Evolutionary conservation across 129 eudicot genomes (phyloP).

Genomic region (Scalesia atractyloides): DNA sequence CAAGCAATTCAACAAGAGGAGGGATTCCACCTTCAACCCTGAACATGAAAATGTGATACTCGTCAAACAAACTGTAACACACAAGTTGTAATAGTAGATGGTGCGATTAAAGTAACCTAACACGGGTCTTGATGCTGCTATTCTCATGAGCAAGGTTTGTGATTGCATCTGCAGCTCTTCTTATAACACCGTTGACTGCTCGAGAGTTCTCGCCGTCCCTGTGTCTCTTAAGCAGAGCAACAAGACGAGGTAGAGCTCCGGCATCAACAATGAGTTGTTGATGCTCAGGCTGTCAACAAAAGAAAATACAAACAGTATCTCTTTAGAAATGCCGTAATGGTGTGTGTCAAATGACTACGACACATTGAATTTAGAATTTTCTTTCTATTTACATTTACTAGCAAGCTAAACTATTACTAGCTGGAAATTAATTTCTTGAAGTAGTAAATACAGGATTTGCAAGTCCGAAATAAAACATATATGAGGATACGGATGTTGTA

Average conservation of each 20-base stretch:
- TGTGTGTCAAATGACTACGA: no score
- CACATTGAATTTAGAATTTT: neutral
- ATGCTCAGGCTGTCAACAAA: conserved; percentile 75
- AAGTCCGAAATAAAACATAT: neutral
- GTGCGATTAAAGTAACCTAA: conserved; percentile 51
- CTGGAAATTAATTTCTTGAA: conserved; percentile 8
- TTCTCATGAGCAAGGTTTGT: conserved; percentile 94
- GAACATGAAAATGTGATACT: conserved; percentile 8
- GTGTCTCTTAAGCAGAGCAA: conserved; percentile 64
- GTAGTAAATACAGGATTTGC: conserved; percentile 3
- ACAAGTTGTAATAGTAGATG: conserved; percentile 1
- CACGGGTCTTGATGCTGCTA: conserved; percentile 70
- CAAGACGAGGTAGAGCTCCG: conserved; percentile 82
- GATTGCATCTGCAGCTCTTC: conserved; percentile 90
- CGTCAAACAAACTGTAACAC: conserved; percentile 15
- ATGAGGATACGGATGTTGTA: neutral
- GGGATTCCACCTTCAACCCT: conserved; percentile 95
- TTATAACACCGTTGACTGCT: conserved; percentile 67
- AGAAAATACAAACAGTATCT: conserved; percentile 12
- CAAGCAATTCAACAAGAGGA: conserved; percentile 90
- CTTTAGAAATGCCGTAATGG: conserved; percentile 14
- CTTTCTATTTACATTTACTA: conserved; percentile 6
- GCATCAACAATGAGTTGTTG: conserved; percentile 88
- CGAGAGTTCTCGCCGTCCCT: conserved; percentile 46
- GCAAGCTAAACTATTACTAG: conserved; percentile 2